A percentile compares a stretch with the other conserved stretches of the same genome.
Conservation (phyloP, 2,329 filamentous ascomycete species). For the Madurella fahalii region DNA sequence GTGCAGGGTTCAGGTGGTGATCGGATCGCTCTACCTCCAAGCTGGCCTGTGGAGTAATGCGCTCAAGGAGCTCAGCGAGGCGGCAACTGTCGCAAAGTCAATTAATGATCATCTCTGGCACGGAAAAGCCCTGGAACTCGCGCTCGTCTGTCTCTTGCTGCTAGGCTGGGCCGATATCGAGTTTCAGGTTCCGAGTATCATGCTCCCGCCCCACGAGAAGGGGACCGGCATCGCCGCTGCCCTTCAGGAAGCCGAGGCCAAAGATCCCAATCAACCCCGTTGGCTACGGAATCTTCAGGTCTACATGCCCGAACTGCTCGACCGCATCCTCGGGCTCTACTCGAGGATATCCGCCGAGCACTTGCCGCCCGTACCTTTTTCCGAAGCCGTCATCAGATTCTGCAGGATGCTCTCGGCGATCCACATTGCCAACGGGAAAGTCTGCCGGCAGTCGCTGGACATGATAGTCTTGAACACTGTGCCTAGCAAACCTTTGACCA, state of each 20-base stretch:
- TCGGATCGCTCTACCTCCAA: slow-evolving; percentile 82
- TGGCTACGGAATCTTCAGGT: slow-evolving; percentile 52
- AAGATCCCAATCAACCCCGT: slow-evolving; percentile 46
- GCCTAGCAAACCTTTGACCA: slow-evolving; percentile 46
- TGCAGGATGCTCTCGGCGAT: slow-evolving; percentile 65
- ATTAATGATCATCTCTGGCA: slow-evolving; percentile 96
- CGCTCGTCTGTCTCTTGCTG: slow-evolving; percentile 76
- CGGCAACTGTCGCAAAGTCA: slow-evolving; percentile 69
- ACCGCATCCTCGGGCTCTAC: slow-evolving; percentile 71
- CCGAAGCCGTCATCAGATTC: slow-evolving; percentile 70
- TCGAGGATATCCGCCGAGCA: slow-evolving; percentile 66
- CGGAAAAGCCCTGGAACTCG: slow-evolving; percentile 87
- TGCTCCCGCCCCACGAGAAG: slow-evolving; percentile 49
- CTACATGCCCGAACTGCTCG: slow-evolving; percentile 68
- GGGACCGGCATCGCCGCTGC: slow-evolving; percentile 29
- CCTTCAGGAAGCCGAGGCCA: slow-evolving; percentile 38
- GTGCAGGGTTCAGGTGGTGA: slow-evolving; percentile 70
- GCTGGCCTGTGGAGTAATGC: slow-evolving; percentile 89
- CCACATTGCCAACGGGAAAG: slow-evolving; percentile 59
- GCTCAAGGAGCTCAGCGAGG: slow-evolving; percentile 76
- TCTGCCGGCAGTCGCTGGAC: slow-evolving; percentile 58
- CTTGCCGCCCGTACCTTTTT: slow-evolving; percentile 65
- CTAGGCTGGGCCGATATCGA: slow-evolving; percentile 80
- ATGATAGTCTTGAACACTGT: slow-evolving; percentile 62
- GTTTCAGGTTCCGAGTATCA: slow-evolving; percentile 67